Conservation (phyloP, 768 basidiomycete species). For the Mycena rebaudengoi region DNA sequence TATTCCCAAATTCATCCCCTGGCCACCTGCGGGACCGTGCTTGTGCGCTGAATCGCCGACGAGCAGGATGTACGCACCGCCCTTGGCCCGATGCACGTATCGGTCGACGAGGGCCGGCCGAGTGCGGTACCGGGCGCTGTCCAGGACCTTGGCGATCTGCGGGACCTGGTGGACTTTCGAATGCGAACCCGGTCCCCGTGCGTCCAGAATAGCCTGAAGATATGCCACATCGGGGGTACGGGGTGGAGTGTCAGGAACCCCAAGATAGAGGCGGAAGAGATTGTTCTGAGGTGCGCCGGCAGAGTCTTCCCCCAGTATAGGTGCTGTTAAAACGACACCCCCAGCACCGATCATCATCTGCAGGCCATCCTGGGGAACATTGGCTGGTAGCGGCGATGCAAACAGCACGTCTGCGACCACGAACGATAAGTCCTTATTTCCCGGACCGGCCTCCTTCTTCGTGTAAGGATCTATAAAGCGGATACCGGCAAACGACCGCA, state of each 20-base stretch:
- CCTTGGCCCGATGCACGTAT: constrained; percentile 16
- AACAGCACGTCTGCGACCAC: constrained; percentile 7
- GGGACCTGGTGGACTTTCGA: not conserved
- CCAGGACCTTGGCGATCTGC: constrained; percentile 35
- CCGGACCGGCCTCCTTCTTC: constrained; percentile 9
- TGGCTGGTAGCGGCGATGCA: not conserved
- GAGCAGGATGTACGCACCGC: constrained; percentile 27
- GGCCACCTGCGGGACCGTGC: constrained; percentile 46
- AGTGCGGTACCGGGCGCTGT: constrained; percentile 49
- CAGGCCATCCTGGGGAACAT: not conserved
- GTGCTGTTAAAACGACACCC: constrained; percentile 15
- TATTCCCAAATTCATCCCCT: constrained; percentile 58
- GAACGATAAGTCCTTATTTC: constrained; percentile 11
- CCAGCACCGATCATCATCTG: constrained; percentile 16
- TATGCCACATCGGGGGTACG: constrained; percentile 8
- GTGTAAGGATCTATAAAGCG: constrained; percentile 7
- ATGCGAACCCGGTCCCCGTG: constrained; percentile 13
- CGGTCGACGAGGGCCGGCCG: constrained; percentile 46
- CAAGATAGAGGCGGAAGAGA: constrained; percentile 18
- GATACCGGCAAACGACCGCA: constrained; percentile 28
- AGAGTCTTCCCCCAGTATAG: not conserved
- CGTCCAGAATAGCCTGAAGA: constrained; percentile 17
- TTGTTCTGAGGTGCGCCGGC: not conserved
- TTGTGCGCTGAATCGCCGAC: constrained; percentile 52
- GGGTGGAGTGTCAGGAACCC: constrained; percentile 17